Evolutionary conservation across 352 stramenopile genomes (phyloP), one percentile per base, ranked within the genome.

Genomic region (Phytophthora idaei): DNA sequence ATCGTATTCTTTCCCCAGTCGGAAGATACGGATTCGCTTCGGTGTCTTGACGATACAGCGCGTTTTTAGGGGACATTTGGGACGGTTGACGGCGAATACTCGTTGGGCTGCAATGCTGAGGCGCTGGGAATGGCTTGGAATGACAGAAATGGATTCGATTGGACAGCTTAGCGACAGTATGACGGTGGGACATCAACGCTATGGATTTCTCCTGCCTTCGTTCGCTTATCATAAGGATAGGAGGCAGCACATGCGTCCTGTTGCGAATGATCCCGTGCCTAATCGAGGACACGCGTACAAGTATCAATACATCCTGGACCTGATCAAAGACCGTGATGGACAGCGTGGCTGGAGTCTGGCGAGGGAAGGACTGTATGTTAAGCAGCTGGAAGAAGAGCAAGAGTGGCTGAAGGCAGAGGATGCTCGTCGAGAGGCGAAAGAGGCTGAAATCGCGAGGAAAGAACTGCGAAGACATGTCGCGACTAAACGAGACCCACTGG

Each of bases 51-150:
- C 62, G 2, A 77, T 93, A 14, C 85, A 93, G 50, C 80, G 80
- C 2, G 48, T 81, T 10, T 89, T 80, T 29, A 73, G 83, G 41
- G 83, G 83, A 4, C 71, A 80, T 47, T 25, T 77, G 4, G 81
- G 78, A n/a, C 81, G 83, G n/a, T 44, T 93, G 6, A 25, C 42
- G 1, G 83, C 81, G 7, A 93, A 90, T 64, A 67, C 78, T n/a
- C 54, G 57, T n/a, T 92, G 85, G 85, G 68, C 74, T n/a, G 69
- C 45, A 5, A 93, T 92, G 80, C 53, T 91, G n/a, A 80, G 71
- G 50, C 73, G 81, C 17, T 94, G 85, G 85, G 73, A 92, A 58
- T 94, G 85, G 85, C 73, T 94, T 46, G 73, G 76, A 7, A 76
- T 92, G 14, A 72, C 61, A 8, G 45, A 66, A 6, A 75, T 46